A percentile compares a stretch with the other conserved stretches of the same genome.
phyloP scores from a whole-genome alignment of 73 alveolate genomes.

The Uronychia setigera region DNA sequence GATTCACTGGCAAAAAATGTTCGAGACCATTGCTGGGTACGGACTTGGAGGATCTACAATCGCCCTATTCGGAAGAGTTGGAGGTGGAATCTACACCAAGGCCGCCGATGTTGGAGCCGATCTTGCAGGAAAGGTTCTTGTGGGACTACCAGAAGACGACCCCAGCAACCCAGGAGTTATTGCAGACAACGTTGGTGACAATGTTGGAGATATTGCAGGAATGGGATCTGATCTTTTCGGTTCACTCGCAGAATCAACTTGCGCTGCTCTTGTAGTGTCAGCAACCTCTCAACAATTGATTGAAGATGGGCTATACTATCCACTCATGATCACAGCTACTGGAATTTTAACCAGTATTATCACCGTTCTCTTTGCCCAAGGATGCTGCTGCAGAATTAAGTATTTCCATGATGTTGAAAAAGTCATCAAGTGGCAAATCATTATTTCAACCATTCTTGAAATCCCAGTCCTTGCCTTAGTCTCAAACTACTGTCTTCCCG shows the following conservation, averaged over 20 bases:
- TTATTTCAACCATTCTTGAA: conserved; percentile 41
- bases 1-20: conserved; percentile 29
- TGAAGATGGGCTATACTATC: conserved; percentile 66
- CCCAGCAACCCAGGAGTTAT: conserved; percentile 91
- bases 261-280: conserved; percentile 93
- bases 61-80: conserved; percentile 97
- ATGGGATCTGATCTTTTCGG: conserved; percentile 97
- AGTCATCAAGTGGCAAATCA: conserved; percentile 62
- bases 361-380: conserved; percentile 64
- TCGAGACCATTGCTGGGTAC: conserved; percentile 89
- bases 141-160: conserved; percentile 87
- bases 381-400: conserved; percentile 51
- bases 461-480: conserved; percentile 3
- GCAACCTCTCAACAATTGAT: conserved; percentile 69
- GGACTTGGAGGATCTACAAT: conserved; percentile 96
- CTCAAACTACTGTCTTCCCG: conserved; percentile 58
- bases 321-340: conserved; percentile 76
- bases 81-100: conserved; percentile 98
- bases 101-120: conserved; percentile 98
- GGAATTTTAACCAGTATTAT: conserved; percentile 55
- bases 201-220: conserved; percentile 94
- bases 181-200: conserved; percentile 97
- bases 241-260: conserved; percentile 94
- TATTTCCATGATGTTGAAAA: conserved; percentile 67
- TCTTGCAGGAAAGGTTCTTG: conserved; percentile 92